Evolutionary conservation across 2,329 filamentous ascomycete species (phyloP).

Genomic region (Colletotrichum karsti): DNA sequence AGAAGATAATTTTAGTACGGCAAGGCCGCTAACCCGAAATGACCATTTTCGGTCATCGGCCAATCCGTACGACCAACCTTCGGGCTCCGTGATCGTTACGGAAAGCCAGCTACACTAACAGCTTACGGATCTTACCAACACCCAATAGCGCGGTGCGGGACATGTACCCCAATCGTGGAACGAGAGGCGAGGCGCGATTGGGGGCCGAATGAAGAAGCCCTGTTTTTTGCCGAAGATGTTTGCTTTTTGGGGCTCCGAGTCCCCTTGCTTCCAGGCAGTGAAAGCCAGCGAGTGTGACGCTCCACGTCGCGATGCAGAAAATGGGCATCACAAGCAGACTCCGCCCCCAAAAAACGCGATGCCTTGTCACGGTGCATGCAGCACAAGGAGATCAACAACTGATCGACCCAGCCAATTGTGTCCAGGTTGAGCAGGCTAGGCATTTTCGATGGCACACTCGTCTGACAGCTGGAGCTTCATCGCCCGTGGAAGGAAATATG

Average conservation of each 20-base stretch:
- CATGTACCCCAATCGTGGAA: not conserved
- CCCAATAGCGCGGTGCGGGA: not conserved
- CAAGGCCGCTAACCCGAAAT: not conserved
- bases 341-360: conserved; percentile 5
- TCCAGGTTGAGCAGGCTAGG: not conserved
- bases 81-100: not conserved
- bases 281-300: conserved; percentile 9
- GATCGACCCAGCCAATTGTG: not conserved
- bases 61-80: not conserved
- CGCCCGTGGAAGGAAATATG: not conserved
- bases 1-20: not conserved
- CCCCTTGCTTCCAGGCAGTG: not conserved
- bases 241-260: not conserved
- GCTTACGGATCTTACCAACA: not conserved
- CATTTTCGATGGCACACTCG: not conserved
- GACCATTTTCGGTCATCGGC: not conserved
- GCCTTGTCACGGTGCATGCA: not conserved
- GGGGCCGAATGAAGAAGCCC: not conserved
- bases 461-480: not conserved
- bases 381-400: not conserved
- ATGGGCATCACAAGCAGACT: conserved; percentile 11
- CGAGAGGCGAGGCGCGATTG: not conserved
- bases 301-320: conserved; percentile 14
- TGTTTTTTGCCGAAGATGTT: not conserved
- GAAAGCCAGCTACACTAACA: not conserved